Conservation (phyloP, 225 moss, liverwort and hornwort species). For the Sphagnum tenellum region DNA sequence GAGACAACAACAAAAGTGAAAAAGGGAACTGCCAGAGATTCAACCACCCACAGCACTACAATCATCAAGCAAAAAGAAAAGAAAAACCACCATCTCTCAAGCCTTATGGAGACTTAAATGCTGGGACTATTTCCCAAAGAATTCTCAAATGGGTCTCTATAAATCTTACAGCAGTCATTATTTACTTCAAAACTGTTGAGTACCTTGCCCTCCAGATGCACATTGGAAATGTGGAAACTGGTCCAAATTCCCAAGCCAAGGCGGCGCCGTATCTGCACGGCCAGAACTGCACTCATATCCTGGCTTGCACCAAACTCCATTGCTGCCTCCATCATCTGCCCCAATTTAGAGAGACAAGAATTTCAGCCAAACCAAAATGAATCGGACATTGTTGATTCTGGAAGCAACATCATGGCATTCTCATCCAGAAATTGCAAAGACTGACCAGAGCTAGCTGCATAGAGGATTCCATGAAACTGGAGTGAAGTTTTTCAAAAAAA, state of each 20-base stretch:
- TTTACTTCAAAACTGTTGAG: background rate
- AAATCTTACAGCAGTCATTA: no score
- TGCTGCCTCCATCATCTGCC: constrained; percentile 70
- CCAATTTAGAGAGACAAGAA: no score
- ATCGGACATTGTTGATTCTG: no score
- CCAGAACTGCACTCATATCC: constrained; percentile 78
- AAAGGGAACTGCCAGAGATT: no score
- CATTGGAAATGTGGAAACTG: constrained; percentile 57
- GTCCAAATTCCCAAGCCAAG: constrained; percentile 85
- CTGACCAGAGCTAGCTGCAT: no score
- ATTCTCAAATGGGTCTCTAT: no score
- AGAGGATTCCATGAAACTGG: background rate
- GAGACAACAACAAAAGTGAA: background rate
- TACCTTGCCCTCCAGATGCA: constrained; percentile 81
- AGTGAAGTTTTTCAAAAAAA: background rate
- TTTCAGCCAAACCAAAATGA: no score
- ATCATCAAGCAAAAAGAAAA: no score
- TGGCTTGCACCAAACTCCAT: constrained; percentile 62
- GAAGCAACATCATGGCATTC: background rate
- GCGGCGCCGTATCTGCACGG: constrained; percentile 67
- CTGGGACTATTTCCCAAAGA: no score
- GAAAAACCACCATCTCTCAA: no score
- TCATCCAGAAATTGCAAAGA: background rate
- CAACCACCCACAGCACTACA: no score
- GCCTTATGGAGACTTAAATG: no score